Base-by-base conservation (phyloP, 495 filamentous ascomycete species). In the Poronia punctata region DNA sequence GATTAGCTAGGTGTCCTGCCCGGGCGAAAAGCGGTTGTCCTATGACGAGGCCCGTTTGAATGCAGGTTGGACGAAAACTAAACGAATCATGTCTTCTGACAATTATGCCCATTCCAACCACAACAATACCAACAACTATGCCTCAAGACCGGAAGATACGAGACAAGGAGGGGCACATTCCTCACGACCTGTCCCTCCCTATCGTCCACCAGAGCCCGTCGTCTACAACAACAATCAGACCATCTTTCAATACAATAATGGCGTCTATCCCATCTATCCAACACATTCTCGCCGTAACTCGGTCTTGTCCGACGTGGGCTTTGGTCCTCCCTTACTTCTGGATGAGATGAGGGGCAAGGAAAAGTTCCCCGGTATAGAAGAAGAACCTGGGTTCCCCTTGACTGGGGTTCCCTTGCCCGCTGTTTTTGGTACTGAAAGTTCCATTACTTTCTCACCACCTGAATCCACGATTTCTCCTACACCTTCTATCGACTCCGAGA, bases 401-500 rank as follows among this genome's bases (percentile, higher is more conserved):
- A 28, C 15, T 24, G 7, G 16, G 11, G 30, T n/a, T n/a, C n/a
- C n/a, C n/a, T n/a, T n/a, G 38, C 1, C 21, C 30, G 12, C 29
- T 5, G 6, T 35, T 25, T n/a, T 26, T 38, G 41, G 49, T 10
- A 43, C 14, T 0, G 20, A 39, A 18, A 48, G 27, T 14, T 43
- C 33, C 19, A 15, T 38, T 8, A 42, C 35, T 14, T 41, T 20
- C 27, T 53, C 46, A 8, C 46, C 31, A 19, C 7, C 15, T 7
- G 41, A 39, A 10, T 56, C 53, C 2, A 46, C 43, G 10, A 23
- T 35, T 15, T 46, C 43, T 19, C 31, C 35, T 23, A 34, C 36
- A 8, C 28, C 43, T 10, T 39, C 29, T 5, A 10, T 37, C 12
- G 44, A 23, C 32, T 54, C 50, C 4, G 47, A 42, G 12, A n/a